phyloP scores from a whole-genome alignment of 345 rosid genomes.

The Citrus mangshanensis region DNA sequence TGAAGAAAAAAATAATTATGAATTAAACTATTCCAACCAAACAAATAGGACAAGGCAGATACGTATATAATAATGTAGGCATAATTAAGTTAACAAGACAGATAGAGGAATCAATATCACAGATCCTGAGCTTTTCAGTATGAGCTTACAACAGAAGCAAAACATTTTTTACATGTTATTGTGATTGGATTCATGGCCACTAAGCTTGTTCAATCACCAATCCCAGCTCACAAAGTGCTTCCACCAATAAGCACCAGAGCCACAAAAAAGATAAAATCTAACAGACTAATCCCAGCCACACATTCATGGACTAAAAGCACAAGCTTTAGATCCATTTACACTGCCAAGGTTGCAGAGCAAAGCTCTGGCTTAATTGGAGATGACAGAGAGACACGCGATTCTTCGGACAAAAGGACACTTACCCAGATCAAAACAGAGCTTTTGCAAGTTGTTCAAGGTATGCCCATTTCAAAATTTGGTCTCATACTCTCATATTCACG shows the following conservation, averaged over 20 bases:
- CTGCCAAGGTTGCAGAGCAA: conserved; percentile 35
- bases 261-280: conserved; percentile 15
- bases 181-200: conserved; percentile 21
- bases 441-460: conserved; percentile 47
- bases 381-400: neutral
- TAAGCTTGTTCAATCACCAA: conserved; percentile 38
- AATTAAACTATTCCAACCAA: neutral
- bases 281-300: conserved; percentile 13
- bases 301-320: conserved; percentile 17
- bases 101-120: neutral
- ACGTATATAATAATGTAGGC: neutral
- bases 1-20: no score
- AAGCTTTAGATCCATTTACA: conserved; percentile 27
- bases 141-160: neutral
- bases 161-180: neutral
- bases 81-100: neutral
- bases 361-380: conserved; percentile 29
- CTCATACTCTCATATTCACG: neutral
- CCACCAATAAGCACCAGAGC: conserved; percentile 12
- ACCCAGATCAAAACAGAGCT: conserved; percentile 49
- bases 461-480: neutral
- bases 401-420: conserved; percentile 5
- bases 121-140: neutral
- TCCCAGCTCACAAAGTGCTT: conserved; percentile 23
- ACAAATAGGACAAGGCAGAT: neutral